These are phyloP conservation scores for Cladosporium sp. DNA, from an alignment of 2,329 filamentous ascomycete species.

Conservation along the genomic window DNA sequence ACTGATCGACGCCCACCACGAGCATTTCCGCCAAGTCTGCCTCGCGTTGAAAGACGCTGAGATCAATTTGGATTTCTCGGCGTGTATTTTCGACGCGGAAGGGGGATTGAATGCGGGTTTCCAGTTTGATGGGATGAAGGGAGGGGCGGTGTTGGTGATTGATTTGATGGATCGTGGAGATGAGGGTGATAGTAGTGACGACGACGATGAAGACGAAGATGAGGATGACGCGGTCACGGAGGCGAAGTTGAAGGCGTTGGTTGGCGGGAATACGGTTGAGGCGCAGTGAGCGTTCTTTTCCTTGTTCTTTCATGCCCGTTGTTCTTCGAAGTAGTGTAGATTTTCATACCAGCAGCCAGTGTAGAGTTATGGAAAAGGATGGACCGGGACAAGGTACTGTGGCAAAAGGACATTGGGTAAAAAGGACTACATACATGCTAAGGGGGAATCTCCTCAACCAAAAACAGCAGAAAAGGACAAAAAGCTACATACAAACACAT, in stretches of 20 bases:
- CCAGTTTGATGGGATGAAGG: conserved; percentile 9
- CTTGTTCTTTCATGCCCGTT: no score
- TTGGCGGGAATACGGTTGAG: background rate
- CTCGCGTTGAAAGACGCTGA: conserved; percentile 5
- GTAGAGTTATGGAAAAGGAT: no score
- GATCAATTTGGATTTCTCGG: conserved; percentile 8
- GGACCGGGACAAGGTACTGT: no score
- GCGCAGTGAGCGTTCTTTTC: background rate
- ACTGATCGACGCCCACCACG: background rate
- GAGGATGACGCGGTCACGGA: background rate
- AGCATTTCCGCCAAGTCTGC: conserved; percentile 8
- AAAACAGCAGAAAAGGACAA: no score
- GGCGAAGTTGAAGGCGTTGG: background rate
- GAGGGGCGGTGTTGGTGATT: conserved; percentile 2
- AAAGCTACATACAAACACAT: no score
- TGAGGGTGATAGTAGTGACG: background rate
- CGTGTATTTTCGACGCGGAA: conserved; percentile 10
- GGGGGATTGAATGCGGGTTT: conserved; percentile 1
- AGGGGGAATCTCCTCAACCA: no score
- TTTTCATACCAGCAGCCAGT: no score
- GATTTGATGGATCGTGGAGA: conserved; percentile 2
- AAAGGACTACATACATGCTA: no score
- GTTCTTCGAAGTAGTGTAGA: no score
- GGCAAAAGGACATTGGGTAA: no score
- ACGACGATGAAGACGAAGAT: background rate